Evolutionary conservation across 805 yeast species (phyloP).

Genomic region (Candida takata): DNA sequence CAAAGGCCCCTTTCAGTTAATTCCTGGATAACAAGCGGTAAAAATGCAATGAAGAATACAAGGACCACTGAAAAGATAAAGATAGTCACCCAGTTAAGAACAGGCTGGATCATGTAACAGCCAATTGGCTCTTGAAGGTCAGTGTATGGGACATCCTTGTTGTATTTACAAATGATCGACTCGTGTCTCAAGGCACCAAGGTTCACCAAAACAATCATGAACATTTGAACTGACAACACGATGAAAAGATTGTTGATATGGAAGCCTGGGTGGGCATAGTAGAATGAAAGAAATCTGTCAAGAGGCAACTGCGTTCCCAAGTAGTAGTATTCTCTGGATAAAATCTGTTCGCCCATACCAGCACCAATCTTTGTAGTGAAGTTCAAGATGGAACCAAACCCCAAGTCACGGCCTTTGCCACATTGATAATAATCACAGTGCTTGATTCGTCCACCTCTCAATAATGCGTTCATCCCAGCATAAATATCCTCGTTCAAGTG

Average conservation of each 20-base stretch:
- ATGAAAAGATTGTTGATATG: slow-evolving; percentile 88
- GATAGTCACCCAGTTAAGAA: slow-evolving; percentile 82
- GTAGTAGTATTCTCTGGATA: slow-evolving; percentile 87
- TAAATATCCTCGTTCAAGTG: slow-evolving; percentile 93
- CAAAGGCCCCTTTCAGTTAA: slow-evolving; percentile 76
- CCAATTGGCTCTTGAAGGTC: slow-evolving; percentile 73
- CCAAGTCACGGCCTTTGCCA: slow-evolving; percentile 94
- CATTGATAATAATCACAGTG: slow-evolving; percentile 96
- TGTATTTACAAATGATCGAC: slow-evolving; percentile 58
- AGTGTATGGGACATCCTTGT: slow-evolving; percentile 61
- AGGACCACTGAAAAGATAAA: slow-evolving; percentile 87
- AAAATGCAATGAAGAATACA: slow-evolving; percentile 86
- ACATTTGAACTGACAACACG: slow-evolving; percentile 77
- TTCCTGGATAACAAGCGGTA: slow-evolving; percentile 85
- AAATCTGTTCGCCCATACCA: slow-evolving; percentile 96
- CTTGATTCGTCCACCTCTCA: slow-evolving; percentile 89
- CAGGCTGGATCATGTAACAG: slow-evolving; percentile 80
- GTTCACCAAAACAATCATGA: slow-evolving; percentile 72
- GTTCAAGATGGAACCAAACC: slow-evolving; percentile 85
- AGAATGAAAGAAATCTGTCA: slow-evolving; percentile 85
- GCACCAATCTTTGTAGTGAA: slow-evolving; percentile 96
- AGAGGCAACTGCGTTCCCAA: slow-evolving; percentile 85
- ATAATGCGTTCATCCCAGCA: slow-evolving; percentile 87
- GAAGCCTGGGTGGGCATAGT: slow-evolving; percentile 96
- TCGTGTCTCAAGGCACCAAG: slow-evolving; percentile 76